These are phyloP conservation scores for Schwanniomyces vanrijiae DNA, from an alignment of 805 yeast genomes.

Conservation along the genomic window DNA sequence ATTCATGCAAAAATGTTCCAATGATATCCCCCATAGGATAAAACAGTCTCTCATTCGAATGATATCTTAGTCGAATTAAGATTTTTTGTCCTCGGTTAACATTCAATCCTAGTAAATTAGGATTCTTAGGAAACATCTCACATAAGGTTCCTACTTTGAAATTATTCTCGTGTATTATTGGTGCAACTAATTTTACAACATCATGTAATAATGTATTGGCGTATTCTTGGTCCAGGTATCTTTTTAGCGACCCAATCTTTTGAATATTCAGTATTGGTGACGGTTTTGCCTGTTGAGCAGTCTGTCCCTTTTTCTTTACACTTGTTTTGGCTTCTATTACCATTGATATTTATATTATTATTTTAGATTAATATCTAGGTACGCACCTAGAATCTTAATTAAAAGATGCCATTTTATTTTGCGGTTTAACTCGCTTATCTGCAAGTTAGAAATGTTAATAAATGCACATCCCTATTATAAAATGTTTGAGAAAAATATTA, in stretches of 20 bases:
- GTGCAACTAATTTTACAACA: slow-evolving; percentile 70
- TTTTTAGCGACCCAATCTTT: slow-evolving; percentile 37
- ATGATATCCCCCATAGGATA: slow-evolving; percentile 63
- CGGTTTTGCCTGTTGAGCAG: slow-evolving; percentile 13
- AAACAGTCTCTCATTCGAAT: slow-evolving; percentile 52
- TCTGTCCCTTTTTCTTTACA: background rate
- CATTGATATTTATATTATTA: slow-evolving; percentile 3
- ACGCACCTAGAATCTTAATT: background rate
- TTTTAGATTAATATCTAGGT: background rate
- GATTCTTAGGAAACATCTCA: slow-evolving; percentile 79
- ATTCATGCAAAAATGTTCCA: slow-evolving; percentile 87
- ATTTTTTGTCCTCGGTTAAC: slow-evolving; percentile 77
- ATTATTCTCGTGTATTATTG: slow-evolving; percentile 67
- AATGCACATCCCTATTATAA: too few species aligned
- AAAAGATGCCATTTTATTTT: background rate
- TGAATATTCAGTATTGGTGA: slow-evolving; percentile 37
- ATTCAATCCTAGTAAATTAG: slow-evolving; percentile 72
- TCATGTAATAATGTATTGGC: slow-evolving; percentile 59
- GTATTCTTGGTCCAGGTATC: slow-evolving; percentile 35
- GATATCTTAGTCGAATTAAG: slow-evolving; percentile 65
- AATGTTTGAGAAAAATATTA: too few species aligned
- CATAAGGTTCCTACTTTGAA: slow-evolving; percentile 67
- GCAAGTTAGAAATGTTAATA: background rate
- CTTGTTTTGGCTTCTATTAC: slow-evolving; percentile 7
- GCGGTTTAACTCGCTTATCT: background rate